Evolutionary conservation across 2,329 filamentous ascomycete genomes (phyloP).

Genomic region (Ophiostoma sp.): DNA sequence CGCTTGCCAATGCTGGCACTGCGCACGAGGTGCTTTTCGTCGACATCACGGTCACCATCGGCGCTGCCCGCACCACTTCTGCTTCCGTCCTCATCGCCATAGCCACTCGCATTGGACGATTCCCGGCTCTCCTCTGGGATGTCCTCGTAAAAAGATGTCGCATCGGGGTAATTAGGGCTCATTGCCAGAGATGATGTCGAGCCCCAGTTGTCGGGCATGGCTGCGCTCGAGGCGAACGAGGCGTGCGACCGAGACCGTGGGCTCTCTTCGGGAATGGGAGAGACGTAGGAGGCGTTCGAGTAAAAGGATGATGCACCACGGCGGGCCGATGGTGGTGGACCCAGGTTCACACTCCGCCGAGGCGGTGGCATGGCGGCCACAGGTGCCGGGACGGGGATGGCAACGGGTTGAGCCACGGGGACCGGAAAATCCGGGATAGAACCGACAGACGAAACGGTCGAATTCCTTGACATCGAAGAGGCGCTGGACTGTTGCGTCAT

Average conservation of each 20-base stretch:
- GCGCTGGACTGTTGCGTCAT: slow-evolving; percentile 41
- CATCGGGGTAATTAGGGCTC: slow-evolving; percentile 50
- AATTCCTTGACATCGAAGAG: slow-evolving; percentile 53
- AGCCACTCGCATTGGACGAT: slow-evolving; percentile 47
- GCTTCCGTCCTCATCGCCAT: slow-evolving; percentile 47
- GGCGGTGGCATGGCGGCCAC: slow-evolving; percentile 28
- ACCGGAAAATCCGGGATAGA: slow-evolving; percentile 62
- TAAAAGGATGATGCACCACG: slow-evolving; percentile 65
- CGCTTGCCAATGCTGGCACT: slow-evolving; percentile 63
- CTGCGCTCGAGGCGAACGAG: slow-evolving; percentile 71
- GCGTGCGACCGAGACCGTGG: slow-evolving; percentile 57
- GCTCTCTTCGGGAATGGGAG: slow-evolving; percentile 74
- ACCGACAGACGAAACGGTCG: slow-evolving; percentile 54
- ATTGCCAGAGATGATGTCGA: slow-evolving; percentile 46
- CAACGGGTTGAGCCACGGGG: slow-evolving; percentile 39
- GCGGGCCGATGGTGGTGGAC: slow-evolving; percentile 61
- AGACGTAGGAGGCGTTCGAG: slow-evolving; percentile 66
- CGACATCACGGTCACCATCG: slow-evolving; percentile 54
- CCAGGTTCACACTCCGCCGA: slow-evolving; percentile 55
- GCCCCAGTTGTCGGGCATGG: slow-evolving; percentile 69
- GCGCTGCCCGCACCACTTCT: slow-evolving; percentile 25
- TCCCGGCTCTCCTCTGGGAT: slow-evolving; percentile 48
- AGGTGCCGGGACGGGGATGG: slow-evolving; percentile 32
- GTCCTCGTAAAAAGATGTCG: slow-evolving; percentile 49
- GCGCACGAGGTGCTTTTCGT: slow-evolving; percentile 59